These are phyloP conservation scores for Stellera chamaejasme DNA, from an alignment of 345 rosid genomes.

Conservation along the genomic window DNA sequence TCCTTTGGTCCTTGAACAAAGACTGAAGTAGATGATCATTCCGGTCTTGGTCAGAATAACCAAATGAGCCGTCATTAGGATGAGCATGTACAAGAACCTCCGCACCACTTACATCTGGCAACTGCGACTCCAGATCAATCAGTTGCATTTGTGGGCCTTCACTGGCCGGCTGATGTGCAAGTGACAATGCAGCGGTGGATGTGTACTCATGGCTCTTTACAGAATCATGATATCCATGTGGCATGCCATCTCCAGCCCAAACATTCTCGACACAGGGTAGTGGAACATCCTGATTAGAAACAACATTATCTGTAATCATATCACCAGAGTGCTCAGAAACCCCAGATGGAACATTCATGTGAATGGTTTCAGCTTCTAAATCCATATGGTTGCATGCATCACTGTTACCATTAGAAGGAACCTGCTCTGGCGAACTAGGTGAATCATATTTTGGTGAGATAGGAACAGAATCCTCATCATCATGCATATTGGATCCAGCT, in stretches of 20 bases:
- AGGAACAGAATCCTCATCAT: slow-evolving; percentile 26
- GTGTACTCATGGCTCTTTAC: slow-evolving; percentile 33
- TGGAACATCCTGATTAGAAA: slow-evolving; percentile 35
- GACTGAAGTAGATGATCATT: slow-evolving; percentile 85
- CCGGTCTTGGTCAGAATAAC: slow-evolving; percentile 48
- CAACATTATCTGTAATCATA: slow-evolving; percentile 29
- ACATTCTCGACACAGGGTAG: slow-evolving; percentile 42
- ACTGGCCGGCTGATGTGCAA: slow-evolving; percentile 33
- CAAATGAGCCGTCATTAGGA: slow-evolving; percentile 39
- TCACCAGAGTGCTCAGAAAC: slow-evolving; percentile 22
- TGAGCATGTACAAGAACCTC: slow-evolving; percentile 45
- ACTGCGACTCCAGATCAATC: slow-evolving; percentile 46
- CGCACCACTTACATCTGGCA: slow-evolving; percentile 31
- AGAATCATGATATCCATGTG: slow-evolving; percentile 37
- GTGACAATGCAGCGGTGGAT: slow-evolving; percentile 38
- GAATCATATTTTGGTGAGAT: slow-evolving; percentile 24
- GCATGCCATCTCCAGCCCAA: slow-evolving; percentile 47
- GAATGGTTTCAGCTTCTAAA: slow-evolving; percentile 27
- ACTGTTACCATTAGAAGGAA: slow-evolving; percentile 9
- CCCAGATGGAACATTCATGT: slow-evolving; percentile 28
- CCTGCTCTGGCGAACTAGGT: slow-evolving; percentile 31
- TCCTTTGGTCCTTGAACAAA: slow-evolving; percentile 54
- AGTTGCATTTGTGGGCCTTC: slow-evolving; percentile 35
- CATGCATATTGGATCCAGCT: slow-evolving; percentile 15
- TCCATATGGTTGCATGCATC: slow-evolving; percentile 2